Percentiles rank a stretch among this genome's conserved stretches.
Conservation (phyloP, 768 basidiomycete genomes). For the Naganishia friedmannii region DNA sequence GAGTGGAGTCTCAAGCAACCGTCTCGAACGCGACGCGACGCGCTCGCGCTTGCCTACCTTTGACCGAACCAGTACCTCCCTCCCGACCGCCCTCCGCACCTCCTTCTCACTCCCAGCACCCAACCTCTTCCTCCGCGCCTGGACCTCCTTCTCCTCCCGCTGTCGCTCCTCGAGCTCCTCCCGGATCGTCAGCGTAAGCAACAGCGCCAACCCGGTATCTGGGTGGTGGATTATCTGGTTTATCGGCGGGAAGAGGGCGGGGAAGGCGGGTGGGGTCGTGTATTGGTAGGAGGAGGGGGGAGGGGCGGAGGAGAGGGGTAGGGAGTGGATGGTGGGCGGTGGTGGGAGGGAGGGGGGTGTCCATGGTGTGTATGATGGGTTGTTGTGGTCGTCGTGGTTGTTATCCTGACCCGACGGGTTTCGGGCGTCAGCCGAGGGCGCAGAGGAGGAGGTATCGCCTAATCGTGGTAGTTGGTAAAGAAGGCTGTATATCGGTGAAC, state of each 20-base stretch:
- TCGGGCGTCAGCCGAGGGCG: too few species aligned
- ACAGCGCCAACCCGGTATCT: slow-evolving; percentile 18
- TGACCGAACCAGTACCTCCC: slow-evolving; percentile 65
- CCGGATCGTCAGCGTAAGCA: slow-evolving; percentile 45
- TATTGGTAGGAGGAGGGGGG: slow-evolving; percentile 6
- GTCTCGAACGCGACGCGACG: too few species aligned
- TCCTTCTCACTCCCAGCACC: slow-evolving; percentile 54
- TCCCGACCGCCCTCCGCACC: slow-evolving; percentile 59
- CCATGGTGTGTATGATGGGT: slow-evolving; percentile 41
- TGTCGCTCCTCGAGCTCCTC: slow-evolving; percentile 65
- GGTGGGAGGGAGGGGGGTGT: slow-evolving; percentile 41
- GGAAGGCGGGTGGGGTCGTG: slow-evolving; percentile 32
- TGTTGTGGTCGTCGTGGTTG: background rate
- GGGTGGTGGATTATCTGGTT: slow-evolving; percentile 52
- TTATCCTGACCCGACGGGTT: slow-evolving; percentile 59
- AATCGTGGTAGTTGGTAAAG: slow-evolving; percentile 60
- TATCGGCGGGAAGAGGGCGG: slow-evolving; percentile 29
- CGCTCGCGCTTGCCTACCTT: slow-evolving; percentile 54
- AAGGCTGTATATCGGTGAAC: slow-evolving; percentile 63
- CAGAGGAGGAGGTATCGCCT: too few species aligned
- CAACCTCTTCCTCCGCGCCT: slow-evolving; percentile 73
- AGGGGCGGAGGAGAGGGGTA: slow-evolving; percentile 31
- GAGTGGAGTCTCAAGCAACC: too few species aligned
- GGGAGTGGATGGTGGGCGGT: slow-evolving; percentile 30
- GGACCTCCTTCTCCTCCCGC: slow-evolving; percentile 65